A percentile compares a stretch with the other conserved stretches of the same genome.
Conservation (phyloP, 2,329 filamentous ascomycete genomes). For the Remersonia thermophila region DNA sequence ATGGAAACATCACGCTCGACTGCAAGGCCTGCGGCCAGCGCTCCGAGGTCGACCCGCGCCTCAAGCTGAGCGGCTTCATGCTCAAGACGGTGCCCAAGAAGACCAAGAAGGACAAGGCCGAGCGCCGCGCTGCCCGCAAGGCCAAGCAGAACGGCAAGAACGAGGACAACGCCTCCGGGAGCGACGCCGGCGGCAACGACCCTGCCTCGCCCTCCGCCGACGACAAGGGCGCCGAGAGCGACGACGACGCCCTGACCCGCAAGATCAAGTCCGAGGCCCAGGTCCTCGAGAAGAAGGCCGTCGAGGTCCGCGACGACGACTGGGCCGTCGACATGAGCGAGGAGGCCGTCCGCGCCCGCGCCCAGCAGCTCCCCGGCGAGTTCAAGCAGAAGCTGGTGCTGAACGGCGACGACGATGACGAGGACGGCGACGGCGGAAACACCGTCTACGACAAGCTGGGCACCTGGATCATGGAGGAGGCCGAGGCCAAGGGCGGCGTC, state of each 20-base stretch:
- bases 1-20: slow-evolving; percentile 81
- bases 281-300: slow-evolving; percentile 32
- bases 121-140: slow-evolving; percentile 79
- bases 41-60: slow-evolving; percentile 77
- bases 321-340: slow-evolving; percentile 97
- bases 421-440: slow-evolving; percentile 64
- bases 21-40: slow-evolving; percentile 98
- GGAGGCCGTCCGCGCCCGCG: slow-evolving; percentile 87
- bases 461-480: slow-evolving; percentile 75
- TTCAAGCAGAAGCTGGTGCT: slow-evolving; percentile 86
- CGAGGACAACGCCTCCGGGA: slow-evolving; percentile 45
- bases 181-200: slow-evolving; percentile 36
- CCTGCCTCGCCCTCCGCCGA: slow-evolving; percentile 30
- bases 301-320: slow-evolving; percentile 64
- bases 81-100: slow-evolving; percentile 88
- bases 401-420: slow-evolving; percentile 63
- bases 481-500: slow-evolving; percentile 59
- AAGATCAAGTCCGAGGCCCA: slow-evolving; percentile 56
- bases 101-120: slow-evolving; percentile 95
- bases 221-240: slow-evolving; percentile 54
- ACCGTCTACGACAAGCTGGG: slow-evolving; percentile 83
- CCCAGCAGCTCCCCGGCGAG: slow-evolving; percentile 83
- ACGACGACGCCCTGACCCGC: slow-evolving; percentile 68
- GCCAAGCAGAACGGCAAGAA: slow-evolving; percentile 65
- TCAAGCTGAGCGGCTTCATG: slow-evolving; percentile 96